Base-by-base conservation (phyloP, 2,329 filamentous ascomycete genomes). In the Pyrenochaeta sp. region DNA sequence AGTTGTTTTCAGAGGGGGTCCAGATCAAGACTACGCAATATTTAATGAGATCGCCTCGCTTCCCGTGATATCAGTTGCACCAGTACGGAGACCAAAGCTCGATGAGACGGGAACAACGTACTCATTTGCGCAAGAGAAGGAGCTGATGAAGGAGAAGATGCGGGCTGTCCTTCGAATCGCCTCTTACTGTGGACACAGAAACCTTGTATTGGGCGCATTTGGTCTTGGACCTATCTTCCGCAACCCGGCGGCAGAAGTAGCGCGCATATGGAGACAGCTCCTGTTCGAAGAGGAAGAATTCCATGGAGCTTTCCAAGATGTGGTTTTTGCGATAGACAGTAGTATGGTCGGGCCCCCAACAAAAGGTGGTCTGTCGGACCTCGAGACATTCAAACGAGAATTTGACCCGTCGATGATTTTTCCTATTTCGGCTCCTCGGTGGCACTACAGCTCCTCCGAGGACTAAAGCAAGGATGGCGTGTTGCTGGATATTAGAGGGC, bases 141-240 rank as follows among this genome's bases (percentile, higher is more conserved):
- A 90, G 64, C 83, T 92, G 73, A 90, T 91, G 78, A 84, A 84
- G 68, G 88, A 90, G 68, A 92, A 92, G 77, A 88, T 93, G 75
- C 86, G 87, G 24, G 86, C 87, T 1, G 88, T 90, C 2, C 84
- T 93, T 19, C 84, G 88, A 46, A 91, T 92, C 61, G 91, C 90
- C 62, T 85, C 72, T 12, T 75, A 76, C 40, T 78, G 74, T 52
- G 73, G 75, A 24, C 73, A 78, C 64, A 65, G 64, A 43, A 78
- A 77, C 56, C 64, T 82, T 32, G 80, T 79, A 59, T 64, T 81
- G 45, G 79, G 79, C 28, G 76, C 78, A 10, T 82, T 81, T 61
- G 80, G 80, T 5, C 73, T 80, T 22, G 80, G 80, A 1, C 79
- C 78, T 2, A 76, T 79, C 25, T 82, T 81, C 66, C 74, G 78